phyloP scores from a whole-genome alignment of 768 basidiomycete genomes.

The Rhizopogon vulgaris region DNA sequence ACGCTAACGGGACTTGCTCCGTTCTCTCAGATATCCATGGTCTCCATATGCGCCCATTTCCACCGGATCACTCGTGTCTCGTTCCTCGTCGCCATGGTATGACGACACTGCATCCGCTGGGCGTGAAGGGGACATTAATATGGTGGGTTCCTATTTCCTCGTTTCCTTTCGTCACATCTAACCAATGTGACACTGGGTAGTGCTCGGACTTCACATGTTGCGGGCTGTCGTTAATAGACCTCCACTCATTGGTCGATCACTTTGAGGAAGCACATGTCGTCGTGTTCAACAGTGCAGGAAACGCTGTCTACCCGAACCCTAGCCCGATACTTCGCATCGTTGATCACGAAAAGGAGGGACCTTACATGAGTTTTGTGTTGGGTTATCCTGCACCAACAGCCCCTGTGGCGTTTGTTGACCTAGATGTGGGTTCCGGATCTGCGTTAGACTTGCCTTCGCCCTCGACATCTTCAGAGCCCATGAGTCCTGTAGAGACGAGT shows the following conservation, averaged over 20 bases:
- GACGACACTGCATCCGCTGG: not conserved
- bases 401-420: not conserved
- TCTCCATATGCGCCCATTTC: constrained; percentile 2
- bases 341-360: constrained; percentile 32
- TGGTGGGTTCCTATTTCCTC: constrained; percentile 3
- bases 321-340: not conserved
- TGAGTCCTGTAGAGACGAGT: not conserved
- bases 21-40: constrained; percentile 1
- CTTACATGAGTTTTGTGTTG: constrained; percentile 41
- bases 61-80: not conserved
- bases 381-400: not conserved
- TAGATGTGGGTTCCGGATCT: not conserved
- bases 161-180: not conserved
- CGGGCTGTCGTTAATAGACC: constrained; percentile 36
- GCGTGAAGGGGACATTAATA: constrained; percentile 14
- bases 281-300: constrained; percentile 23
- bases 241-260: constrained; percentile 47
- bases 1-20: not conserved
- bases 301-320: constrained; percentile 24
- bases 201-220: constrained; percentile 46
- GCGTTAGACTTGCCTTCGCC: not conserved
- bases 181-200: constrained; percentile 10
- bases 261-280: constrained; percentile 40
- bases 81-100: constrained; percentile 8
- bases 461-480: not conserved